A percentile compares a stretch with the other conserved stretches of the same genome.
Evolutionary conservation across 2,329 filamentous ascomycete genomes (phyloP).

Genomic region (Cercospora zeina): DNA sequence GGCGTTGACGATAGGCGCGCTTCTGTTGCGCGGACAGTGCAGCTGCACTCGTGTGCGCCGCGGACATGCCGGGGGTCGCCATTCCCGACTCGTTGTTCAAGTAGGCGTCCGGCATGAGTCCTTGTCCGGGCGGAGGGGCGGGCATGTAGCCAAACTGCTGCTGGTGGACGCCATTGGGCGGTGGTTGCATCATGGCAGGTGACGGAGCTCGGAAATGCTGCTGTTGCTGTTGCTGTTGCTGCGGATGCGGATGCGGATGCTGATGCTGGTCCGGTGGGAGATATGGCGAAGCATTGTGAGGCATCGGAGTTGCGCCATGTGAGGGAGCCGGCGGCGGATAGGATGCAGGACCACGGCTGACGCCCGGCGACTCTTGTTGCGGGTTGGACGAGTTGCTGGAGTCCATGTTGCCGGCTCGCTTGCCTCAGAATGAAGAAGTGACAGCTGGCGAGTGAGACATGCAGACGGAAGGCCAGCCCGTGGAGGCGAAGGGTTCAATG

Average conservation of each 20-base stretch:
- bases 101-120: conserved; percentile 36
- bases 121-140: conserved; percentile 23
- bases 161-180: conserved; percentile 28
- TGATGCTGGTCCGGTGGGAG: conserved; percentile 3
- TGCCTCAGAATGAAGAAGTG: conserved; percentile 1
- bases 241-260: not conserved
- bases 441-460: conserved; percentile 17
- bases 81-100: conserved; percentile 33
- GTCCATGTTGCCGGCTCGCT: conserved; percentile 12
- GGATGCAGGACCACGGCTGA: conserved; percentile 12
- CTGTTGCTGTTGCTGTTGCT: conserved; percentile 17
- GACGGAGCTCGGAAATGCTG: conserved; percentile 23
- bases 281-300: conserved; percentile 7
- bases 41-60: conserved; percentile 44
- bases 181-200: conserved; percentile 29
- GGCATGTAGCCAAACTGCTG: conserved; percentile 30
- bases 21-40: conserved; percentile 72
- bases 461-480: conserved; percentile 12
- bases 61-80: conserved; percentile 37
- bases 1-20: conserved; percentile 86
- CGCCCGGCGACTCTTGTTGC: conserved; percentile 2
- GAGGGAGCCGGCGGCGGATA: conserved; percentile 16
- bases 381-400: not conserved
- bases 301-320: conserved; percentile 13
- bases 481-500: conserved; percentile 1